Percentiles rank a stretch among this genome's conserved stretches.
Evolutionary conservation across 805 yeast species (phyloP).

Genomic region (Lipomyces yamadae): DNA sequence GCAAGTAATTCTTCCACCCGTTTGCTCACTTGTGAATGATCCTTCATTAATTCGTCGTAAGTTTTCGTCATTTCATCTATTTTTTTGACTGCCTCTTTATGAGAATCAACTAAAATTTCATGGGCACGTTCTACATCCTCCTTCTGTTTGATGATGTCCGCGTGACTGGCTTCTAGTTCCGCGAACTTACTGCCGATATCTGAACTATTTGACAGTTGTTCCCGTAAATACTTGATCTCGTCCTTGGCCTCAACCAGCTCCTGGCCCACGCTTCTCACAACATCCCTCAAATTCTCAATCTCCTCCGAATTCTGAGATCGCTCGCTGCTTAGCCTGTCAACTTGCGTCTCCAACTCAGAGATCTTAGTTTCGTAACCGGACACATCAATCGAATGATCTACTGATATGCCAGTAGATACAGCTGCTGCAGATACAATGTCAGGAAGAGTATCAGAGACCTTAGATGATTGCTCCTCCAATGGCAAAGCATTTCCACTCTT

Average conservation of each 20-base stretch:
- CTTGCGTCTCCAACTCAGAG: slow-evolving; percentile 14
- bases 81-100: slow-evolving; percentile 30
- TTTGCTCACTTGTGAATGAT: background rate
- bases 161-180: slow-evolving; percentile 31
- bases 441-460: slow-evolving; percentile 19
- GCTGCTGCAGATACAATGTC: slow-evolving; percentile 22
- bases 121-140: slow-evolving; percentile 26
- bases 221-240: slow-evolving; percentile 22
- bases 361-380: slow-evolving; percentile 37
- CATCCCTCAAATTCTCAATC: slow-evolving; percentile 71
- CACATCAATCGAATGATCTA: slow-evolving; percentile 9
- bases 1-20: slow-evolving; percentile 35
- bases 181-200: slow-evolving; percentile 17
- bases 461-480: slow-evolving; percentile 13
- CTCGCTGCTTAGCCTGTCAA: slow-evolving; percentile 20
- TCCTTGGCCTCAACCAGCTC: slow-evolving; percentile 76
- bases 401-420: background rate
- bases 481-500: slow-evolving; percentile 26
- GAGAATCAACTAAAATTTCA: slow-evolving; percentile 27
- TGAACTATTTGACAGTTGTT: slow-evolving; percentile 11
- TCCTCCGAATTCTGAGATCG: slow-evolving; percentile 53
- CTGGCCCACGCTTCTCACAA: slow-evolving; percentile 75
- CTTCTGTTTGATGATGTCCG: slow-evolving; percentile 34
- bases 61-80: slow-evolving; percentile 36
- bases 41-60: background rate